Conservation (phyloP, 108 stramenopile species). For the Cyclotella kingstonii region DNA sequence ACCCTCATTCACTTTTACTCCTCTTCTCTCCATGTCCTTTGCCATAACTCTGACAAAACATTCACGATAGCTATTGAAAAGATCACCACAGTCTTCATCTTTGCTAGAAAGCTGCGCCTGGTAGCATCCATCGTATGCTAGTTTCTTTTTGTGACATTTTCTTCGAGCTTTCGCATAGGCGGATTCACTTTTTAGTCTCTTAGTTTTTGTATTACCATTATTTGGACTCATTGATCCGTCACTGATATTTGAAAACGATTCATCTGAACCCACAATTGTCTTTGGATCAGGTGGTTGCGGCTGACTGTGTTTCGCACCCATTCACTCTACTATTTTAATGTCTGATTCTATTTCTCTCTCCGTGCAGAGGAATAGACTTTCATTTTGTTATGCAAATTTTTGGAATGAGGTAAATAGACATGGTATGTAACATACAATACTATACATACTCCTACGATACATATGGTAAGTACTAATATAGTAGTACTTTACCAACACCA, state of each 20-base stretch:
- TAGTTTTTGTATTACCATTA: neutral
- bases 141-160: constrained; percentile 48
- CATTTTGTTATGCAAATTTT: no score
- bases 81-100: constrained; percentile 45
- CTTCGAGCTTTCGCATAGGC: constrained; percentile 31
- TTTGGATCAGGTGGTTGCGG: no score
- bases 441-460: no score
- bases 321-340: no score
- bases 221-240: neutral
- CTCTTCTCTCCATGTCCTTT: constrained; percentile 47
- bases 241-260: neutral
- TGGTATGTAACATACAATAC: no score
- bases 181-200: constrained; percentile 26
- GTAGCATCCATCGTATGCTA: constrained; percentile 45
- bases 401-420: no score
- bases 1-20: constrained; percentile 27
- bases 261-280: no score
- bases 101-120: constrained; percentile 40
- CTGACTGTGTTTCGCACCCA: no score
- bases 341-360: no score
- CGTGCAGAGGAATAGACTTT: no score
- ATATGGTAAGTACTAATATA: no score
- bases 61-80: constrained; percentile 42
- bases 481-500: no score
- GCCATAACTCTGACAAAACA: constrained; percentile 38